Evolutionary conservation across 352 stramenopile species (phyloP).

Genomic region (Globisporangium rhizosaccharum): DNA sequence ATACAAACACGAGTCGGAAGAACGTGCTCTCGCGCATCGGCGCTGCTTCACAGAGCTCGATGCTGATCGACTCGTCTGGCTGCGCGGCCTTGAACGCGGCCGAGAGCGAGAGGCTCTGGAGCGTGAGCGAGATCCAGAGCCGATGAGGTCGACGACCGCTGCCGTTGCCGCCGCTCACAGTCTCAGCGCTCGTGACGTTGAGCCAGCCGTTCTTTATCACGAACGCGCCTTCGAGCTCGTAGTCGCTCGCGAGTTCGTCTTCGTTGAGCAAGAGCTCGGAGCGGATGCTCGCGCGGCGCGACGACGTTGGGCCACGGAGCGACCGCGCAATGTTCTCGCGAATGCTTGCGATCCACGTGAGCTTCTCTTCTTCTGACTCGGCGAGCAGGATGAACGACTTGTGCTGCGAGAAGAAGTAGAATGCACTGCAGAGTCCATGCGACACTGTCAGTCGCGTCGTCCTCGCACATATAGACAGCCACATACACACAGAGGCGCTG

Average conservation of each 20-base stretch:
- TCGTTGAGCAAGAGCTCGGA: slow-evolving; percentile 61
- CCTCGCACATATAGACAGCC: not conserved
- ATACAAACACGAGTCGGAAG: slow-evolving; percentile 52
- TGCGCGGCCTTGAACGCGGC: slow-evolving; percentile 59
- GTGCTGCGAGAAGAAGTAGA: slow-evolving; percentile 81
- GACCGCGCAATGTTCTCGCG: slow-evolving; percentile 61
- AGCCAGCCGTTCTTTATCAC: slow-evolving; percentile 87
- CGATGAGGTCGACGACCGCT: slow-evolving; percentile 28
- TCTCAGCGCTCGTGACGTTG: slow-evolving; percentile 45
- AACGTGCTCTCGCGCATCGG: slow-evolving; percentile 44
- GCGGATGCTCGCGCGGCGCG: slow-evolving; percentile 50
- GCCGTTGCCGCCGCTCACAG: not conserved
- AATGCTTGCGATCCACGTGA: slow-evolving; percentile 53
- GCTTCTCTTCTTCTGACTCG: slow-evolving; percentile 58
- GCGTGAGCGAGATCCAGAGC: slow-evolving; percentile 75
- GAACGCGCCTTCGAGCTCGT: slow-evolving; percentile 61
- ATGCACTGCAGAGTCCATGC: slow-evolving; percentile 35
- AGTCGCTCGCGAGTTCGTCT: slow-evolving; percentile 52
- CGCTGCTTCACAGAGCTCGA: slow-evolving; percentile 49
- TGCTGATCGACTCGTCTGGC: slow-evolving; percentile 59
- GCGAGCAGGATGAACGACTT: slow-evolving; percentile 86
- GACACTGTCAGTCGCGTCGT: not conserved
- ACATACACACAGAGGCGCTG: not conserved
- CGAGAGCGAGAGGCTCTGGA: slow-evolving; percentile 65
- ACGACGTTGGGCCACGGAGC: slow-evolving; percentile 32